Conservation (phyloP, 2,329 filamentous ascomycete genomes). For the Colletotrichum magnum region DNA sequence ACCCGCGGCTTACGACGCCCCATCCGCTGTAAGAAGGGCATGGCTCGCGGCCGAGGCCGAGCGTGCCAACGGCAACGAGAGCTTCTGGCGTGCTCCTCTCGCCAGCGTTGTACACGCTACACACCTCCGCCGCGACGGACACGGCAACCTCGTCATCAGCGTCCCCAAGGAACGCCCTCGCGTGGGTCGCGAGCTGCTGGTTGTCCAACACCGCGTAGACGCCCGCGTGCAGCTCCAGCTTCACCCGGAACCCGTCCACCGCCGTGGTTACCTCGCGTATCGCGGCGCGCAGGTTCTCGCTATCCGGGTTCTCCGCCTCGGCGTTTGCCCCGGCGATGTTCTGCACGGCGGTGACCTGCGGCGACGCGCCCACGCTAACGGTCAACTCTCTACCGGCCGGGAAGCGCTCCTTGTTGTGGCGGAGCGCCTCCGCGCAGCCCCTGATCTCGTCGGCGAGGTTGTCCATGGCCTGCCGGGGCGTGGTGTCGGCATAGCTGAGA, state of each 20-base stretch:
- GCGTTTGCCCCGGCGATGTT: conserved; percentile 41
- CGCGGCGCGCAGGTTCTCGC: conserved; percentile 2
- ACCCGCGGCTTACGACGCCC: conserved; percentile 66
- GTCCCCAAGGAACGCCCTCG: conserved; percentile 43
- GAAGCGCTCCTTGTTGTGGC: conserved; percentile 39
- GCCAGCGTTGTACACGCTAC: conserved; percentile 67
- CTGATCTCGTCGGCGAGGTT: conserved; percentile 49
- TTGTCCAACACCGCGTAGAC: conserved; percentile 76
- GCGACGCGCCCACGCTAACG: conserved; percentile 52
- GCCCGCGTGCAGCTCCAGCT: conserved; percentile 74
- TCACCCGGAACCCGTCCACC: conserved; percentile 33
- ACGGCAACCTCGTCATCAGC: conserved; percentile 66
- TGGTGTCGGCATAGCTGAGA: conserved; percentile 48
- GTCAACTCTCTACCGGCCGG: conserved; percentile 40
- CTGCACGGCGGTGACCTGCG: conserved; percentile 48
- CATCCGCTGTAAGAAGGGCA: conserved; percentile 73
- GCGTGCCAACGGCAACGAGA: conserved; percentile 68
- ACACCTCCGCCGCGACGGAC: conserved; percentile 72
- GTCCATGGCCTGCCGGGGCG: conserved; percentile 47
- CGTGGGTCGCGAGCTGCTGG: conserved; percentile 74
- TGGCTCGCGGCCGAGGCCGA: conserved; percentile 74
- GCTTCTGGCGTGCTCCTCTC: conserved; percentile 60
- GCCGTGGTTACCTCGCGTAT: conserved; percentile 4
- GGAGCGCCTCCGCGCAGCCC: conserved; percentile 47
- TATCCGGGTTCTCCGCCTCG: background rate